Evolutionary conservation across 192 early-diverging fungal species (phyloP).

Genomic region (Rhizoclosmatium sp.): DNA sequence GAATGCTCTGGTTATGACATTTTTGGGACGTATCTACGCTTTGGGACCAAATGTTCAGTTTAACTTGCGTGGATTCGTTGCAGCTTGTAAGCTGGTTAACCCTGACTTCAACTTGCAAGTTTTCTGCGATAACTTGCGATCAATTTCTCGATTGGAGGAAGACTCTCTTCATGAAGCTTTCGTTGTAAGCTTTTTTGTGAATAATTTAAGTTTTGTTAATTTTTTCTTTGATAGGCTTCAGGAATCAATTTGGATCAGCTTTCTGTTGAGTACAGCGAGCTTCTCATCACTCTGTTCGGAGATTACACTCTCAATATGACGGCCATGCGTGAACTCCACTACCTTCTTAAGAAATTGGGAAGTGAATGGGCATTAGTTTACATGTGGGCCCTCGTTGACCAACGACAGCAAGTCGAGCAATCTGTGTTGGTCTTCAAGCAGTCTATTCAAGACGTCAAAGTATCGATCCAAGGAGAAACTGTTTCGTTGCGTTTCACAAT

Average conservation of each 20-base stretch:
- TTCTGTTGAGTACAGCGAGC: conserved; percentile 28
- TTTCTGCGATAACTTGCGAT: conserved; percentile 28
- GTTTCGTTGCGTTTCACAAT: conserved; percentile 22
- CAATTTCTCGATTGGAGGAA: conserved; percentile 27
- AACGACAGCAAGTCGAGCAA: conserved; percentile 36
- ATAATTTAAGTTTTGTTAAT: neutral
- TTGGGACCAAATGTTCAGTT: conserved; percentile 36
- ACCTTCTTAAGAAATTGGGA: conserved; percentile 33
- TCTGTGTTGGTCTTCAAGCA: conserved; percentile 28
- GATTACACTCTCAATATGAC: conserved; percentile 33
- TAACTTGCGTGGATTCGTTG: conserved; percentile 35
- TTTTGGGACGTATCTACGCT: conserved; percentile 30
- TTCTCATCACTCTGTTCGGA: conserved; percentile 32
- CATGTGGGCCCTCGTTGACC: conserved; percentile 36
- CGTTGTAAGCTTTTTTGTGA: conserved; percentile 10
- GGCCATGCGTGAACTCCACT: conserved; percentile 33
- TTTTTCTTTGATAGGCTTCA: neutral
- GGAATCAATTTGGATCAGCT: conserved; percentile 29
- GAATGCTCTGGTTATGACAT: conserved; percentile 36
- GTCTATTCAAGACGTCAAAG: conserved; percentile 13
- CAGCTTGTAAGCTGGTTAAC: conserved; percentile 27
- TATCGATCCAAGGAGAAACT: conserved; percentile 12
- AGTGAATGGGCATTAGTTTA: conserved; percentile 28
- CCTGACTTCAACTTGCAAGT: conserved; percentile 29
- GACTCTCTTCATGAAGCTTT: conserved; percentile 34